A percentile compares a stretch with the other conserved stretches of the same genome.
phyloP scores from a whole-genome alignment of 2,329 filamentous ascomycete species.

The Aspergillus melleus region DNA sequence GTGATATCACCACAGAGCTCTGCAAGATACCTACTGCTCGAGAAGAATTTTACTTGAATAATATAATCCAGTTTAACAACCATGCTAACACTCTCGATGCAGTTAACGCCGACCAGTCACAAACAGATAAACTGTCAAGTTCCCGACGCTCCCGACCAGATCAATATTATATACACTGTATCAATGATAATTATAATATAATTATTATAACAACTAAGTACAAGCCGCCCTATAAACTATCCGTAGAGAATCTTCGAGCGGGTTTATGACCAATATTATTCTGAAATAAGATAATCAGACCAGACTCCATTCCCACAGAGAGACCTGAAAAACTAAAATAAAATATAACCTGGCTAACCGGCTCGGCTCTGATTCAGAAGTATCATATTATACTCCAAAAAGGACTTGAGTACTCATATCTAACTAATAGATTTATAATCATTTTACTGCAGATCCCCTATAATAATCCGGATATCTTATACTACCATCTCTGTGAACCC shows the following conservation, averaged over 20 bases:
- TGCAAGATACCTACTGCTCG: slow-evolving; percentile 22
- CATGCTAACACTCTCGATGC: slow-evolving; percentile 19
- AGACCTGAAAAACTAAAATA: slow-evolving; percentile 19
- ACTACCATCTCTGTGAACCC: slow-evolving; percentile 30
- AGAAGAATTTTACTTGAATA: slow-evolving; percentile 19
- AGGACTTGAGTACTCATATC: slow-evolving; percentile 27
- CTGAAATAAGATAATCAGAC: slow-evolving; percentile 16
- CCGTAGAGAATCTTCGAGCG: slow-evolving; percentile 12
- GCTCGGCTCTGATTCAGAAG: slow-evolving; percentile 23
- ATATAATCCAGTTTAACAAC: slow-evolving; percentile 23
- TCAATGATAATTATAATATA: slow-evolving; percentile 14
- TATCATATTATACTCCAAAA: slow-evolving; percentile 32
- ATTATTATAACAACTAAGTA: slow-evolving; percentile 21
- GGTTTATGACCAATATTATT: slow-evolving; percentile 21
- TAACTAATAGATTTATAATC: slow-evolving; percentile 23
- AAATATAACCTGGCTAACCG: slow-evolving; percentile 21
- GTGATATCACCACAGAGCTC: slow-evolving; percentile 22
- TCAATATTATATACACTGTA: slow-evolving; percentile 23
- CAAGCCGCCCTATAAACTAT: slow-evolving; percentile 23
- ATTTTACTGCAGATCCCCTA: slow-evolving; percentile 22
- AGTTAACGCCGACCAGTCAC: background rate
- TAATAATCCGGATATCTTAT: slow-evolving; percentile 24
- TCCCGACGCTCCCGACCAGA: slow-evolving; percentile 15
- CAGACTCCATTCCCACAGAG: slow-evolving; percentile 10
- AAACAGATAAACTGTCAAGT: too few relatives aligned